These are phyloP conservation scores for Metschnikowia anglica DNA, from an alignment of 805 yeast species.

Conservation along the genomic window DNA sequence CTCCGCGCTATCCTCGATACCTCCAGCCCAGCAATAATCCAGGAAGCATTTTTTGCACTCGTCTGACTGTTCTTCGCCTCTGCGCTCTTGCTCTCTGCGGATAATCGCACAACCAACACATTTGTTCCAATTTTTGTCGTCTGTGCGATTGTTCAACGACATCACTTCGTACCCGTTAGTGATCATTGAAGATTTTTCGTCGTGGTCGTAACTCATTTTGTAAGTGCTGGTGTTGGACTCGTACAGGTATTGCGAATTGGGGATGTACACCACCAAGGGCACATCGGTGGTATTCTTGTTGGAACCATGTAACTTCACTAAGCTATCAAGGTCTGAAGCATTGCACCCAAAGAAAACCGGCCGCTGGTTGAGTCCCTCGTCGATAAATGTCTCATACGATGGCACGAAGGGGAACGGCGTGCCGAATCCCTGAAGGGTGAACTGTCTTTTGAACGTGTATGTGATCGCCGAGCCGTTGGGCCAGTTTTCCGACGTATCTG, in stretches of 20 bases:
- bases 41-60: slow-evolving; percentile 25
- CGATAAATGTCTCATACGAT: slow-evolving; percentile 7
- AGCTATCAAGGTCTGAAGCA: slow-evolving; percentile 10
- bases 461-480: slow-evolving; percentile 67
- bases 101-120: slow-evolving; percentile 31
- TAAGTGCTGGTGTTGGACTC: slow-evolving; percentile 25
- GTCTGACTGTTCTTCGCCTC: slow-evolving; percentile 22
- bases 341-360: slow-evolving; percentile 22
- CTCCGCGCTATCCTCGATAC: slow-evolving; percentile 16
- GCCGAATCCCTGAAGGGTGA: slow-evolving; percentile 19
- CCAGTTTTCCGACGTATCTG: slow-evolving; percentile 60
- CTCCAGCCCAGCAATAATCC: slow-evolving; percentile 26
- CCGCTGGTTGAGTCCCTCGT: slow-evolving; percentile 4
- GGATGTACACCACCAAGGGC: slow-evolving; percentile 25
- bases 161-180: slow-evolving; percentile 25
- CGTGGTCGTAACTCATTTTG: slow-evolving; percentile 24
- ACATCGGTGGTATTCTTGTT: slow-evolving; percentile 17
- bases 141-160: slow-evolving; percentile 22
- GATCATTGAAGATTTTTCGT: slow-evolving; percentile 19
- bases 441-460: slow-evolving; percentile 57
- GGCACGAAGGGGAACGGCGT: slow-evolving; percentile 22
- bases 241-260: slow-evolving; percentile 20
- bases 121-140: slow-evolving; percentile 23
- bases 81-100: slow-evolving; percentile 25
- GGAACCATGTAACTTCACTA: slow-evolving; percentile 13